Conservation (phyloP, 371 early-diverging fungal species). For the Rhizopus arrhizus region DNA sequence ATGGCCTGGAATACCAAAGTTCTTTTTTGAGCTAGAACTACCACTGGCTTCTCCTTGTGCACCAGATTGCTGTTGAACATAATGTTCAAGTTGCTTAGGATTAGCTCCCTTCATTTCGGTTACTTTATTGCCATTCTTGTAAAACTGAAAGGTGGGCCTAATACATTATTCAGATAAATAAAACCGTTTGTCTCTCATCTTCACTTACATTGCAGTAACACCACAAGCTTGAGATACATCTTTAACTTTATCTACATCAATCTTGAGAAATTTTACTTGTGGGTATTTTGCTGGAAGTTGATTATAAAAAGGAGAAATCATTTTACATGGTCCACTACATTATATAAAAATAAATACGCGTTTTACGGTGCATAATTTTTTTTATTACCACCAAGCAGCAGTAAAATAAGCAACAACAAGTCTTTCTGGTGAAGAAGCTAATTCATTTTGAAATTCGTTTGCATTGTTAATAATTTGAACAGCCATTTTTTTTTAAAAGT, state of each 20-base stretch:
- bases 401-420: conserved; percentile 62
- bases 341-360: conserved; percentile 50
- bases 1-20: conserved; percentile 57
- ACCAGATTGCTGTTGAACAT: conserved; percentile 63
- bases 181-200: too few relatives aligned
- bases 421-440: conserved; percentile 30
- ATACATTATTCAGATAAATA: not conserved
- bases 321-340: conserved; percentile 59
- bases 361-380: conserved; percentile 30
- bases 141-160: conserved; percentile 70
- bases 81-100: conserved; percentile 51
- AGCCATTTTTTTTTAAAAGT: conserved; percentile 9
- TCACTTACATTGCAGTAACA: conserved; percentile 44
- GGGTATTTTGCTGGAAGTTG: conserved; percentile 56
- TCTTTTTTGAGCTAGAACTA: conserved; percentile 28
- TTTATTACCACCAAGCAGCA: conserved; percentile 56
- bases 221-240: conserved; percentile 38
- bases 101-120: conserved; percentile 75
- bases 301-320: conserved; percentile 60
- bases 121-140: conserved; percentile 64
- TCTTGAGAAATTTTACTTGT: conserved; percentile 61
- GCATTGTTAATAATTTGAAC: conserved; percentile 31
- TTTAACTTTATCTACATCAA: conserved; percentile 60
- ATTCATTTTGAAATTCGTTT: conserved; percentile 37
- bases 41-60: conserved; percentile 24